phyloP scores from a whole-genome alignment of 805 yeast species.

The Cyberlindnera meyerae region DNA sequence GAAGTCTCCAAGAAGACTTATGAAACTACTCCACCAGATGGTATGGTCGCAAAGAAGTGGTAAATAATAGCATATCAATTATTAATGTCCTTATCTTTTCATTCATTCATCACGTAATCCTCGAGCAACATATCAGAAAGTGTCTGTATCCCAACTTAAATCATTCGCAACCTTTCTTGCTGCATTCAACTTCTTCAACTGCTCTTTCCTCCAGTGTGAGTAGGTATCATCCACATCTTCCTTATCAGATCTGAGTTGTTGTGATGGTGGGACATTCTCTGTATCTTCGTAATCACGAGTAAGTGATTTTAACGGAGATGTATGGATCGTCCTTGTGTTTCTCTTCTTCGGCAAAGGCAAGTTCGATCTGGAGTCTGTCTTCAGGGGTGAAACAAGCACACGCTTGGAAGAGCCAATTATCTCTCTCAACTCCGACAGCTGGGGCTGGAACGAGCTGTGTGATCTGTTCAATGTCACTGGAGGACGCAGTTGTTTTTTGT shows the following conservation, averaged over 20 bases:
- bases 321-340: conserved; percentile 13
- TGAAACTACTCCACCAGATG: conserved; percentile 25
- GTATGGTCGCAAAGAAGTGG: conserved; percentile 22
- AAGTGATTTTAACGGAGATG: conserved; percentile 26
- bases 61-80: neutral
- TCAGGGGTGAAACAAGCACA: conserved; percentile 15
- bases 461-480: conserved; percentile 18
- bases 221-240: conserved; percentile 21
- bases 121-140: no score
- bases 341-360: conserved; percentile 5
- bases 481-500: conserved; percentile 8
- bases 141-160: conserved; percentile 14
- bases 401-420: conserved; percentile 13
- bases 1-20: conserved; percentile 68
- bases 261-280: conserved; percentile 9
- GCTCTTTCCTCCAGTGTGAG: conserved; percentile 26
- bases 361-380: conserved; percentile 12
- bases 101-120: no score
- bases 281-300: conserved; percentile 12
- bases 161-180: conserved; percentile 2
- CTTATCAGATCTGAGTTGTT: conserved; percentile 10
- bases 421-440: conserved; percentile 18
- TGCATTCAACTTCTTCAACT: conserved; percentile 23
- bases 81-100: neutral
- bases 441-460: conserved; percentile 23